Conservation (phyloP, 345 rosid genomes). For the Gossypium arboreum region DNA sequence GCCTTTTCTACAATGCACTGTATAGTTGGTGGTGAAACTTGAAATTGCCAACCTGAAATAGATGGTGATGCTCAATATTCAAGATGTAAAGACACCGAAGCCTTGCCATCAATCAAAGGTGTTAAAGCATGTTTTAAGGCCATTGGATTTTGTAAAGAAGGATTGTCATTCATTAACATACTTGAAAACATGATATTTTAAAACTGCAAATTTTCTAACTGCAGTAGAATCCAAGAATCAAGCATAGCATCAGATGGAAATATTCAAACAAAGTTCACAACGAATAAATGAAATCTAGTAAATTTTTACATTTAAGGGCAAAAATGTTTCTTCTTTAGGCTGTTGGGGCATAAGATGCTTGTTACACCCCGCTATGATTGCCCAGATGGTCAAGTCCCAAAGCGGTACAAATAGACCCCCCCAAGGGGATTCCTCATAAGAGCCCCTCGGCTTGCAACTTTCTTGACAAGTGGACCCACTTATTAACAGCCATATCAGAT, state of each 20-base stretch:
- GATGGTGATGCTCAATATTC: neutral
- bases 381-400: too few relatives aligned
- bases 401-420: too few relatives aligned
- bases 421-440: too few relatives aligned
- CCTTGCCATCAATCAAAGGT: neutral
- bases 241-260: neutral
- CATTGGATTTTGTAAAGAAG: neutral
- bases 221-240: neutral
- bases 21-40: constrained; percentile 76
- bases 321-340: neutral
- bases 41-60: constrained; percentile 87
- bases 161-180: neutral
- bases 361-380: too few relatives aligned
- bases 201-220: neutral
- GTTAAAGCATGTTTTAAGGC: neutral
- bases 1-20: constrained; percentile 73
- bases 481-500: too few relatives aligned
- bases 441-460: too few relatives aligned
- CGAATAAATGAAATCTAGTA: neutral
- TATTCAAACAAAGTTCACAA: too few relatives aligned
- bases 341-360: neutral
- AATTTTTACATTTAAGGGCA: neutral
- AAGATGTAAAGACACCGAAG: neutral
- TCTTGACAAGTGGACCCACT: too few relatives aligned
- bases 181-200: neutral